These are phyloP conservation scores for Cladosporium oxysporum DNA, from an alignment of 2,329 filamentous ascomycete genomes.

Conservation along the genomic window DNA sequence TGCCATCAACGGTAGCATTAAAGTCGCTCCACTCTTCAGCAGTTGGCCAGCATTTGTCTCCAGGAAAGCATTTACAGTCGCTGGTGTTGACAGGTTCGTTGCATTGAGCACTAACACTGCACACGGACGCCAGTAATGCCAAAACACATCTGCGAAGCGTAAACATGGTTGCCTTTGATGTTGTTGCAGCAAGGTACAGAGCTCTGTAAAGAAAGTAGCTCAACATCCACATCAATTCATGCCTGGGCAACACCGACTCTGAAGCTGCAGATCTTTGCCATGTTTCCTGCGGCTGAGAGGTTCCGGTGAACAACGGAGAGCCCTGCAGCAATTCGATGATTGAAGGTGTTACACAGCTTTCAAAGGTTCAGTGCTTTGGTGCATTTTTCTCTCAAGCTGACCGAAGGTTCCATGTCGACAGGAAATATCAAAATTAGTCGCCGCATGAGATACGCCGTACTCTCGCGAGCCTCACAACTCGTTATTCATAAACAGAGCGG, in stretches of 20 bases:
- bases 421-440: background rate
- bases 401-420: background rate
- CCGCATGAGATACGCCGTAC: background rate
- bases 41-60: constrained; percentile 58
- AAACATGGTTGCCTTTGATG: background rate
- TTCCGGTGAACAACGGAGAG: background rate
- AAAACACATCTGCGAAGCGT: background rate
- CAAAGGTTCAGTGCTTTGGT: background rate
- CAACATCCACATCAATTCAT: background rate
- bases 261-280: background rate
- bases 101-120: background rate
- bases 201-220: background rate
- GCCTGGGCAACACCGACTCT: background rate
- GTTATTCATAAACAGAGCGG: no score
- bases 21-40: constrained; percentile 50
- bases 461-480: no score
- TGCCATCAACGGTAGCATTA: constrained; percentile 54
- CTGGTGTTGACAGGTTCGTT: background rate
- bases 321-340: background rate
- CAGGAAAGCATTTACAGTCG: constrained; percentile 48
- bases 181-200: background rate
- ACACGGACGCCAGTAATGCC: background rate
- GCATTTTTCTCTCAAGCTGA: background rate
- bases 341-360: background rate
- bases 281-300: background rate